Evolutionary conservation across 176 grass and related monocot genomes (phyloP), one percentile per base, ranked within the genome.

Genomic region (Alloteropsis semialata): DNA sequence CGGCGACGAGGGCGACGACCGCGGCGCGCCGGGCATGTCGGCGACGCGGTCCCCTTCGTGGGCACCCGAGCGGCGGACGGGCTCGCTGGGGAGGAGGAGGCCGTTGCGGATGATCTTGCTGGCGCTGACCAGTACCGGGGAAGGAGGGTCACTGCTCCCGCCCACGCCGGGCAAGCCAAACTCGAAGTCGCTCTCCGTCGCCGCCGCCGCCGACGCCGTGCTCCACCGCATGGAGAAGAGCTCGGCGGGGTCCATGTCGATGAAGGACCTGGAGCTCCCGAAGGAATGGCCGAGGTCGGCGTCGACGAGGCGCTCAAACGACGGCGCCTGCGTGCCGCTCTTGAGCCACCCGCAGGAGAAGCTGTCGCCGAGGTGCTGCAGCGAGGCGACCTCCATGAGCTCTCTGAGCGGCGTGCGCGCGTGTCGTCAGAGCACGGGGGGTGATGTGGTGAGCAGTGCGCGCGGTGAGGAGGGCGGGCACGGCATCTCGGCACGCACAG

Each of bases 221-320:
- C 92, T 83, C 96, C 96, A 98, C 10, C 96, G 84, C 90, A 95
- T 90, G 29, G 96, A 98, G 79, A 98, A 88, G 67, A 88, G 87
- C 24, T 91, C 88, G 4, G 49, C 25, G 34, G 88, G 90, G 54
- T 98, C 92, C 84, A 98, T 86, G 59, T 98, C 92, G 69, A 95
- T 95, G 87, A 87, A 98, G 58, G 91, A 85, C 65, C 61, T 89
- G 45, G 87, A 72, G 30, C 89, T 79, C 3, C 85, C 85, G 53
- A 85, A 85, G 41, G 87, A 88, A 15, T 76, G 57, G 17, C 80
- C 75, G 21, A 71, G 39, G 57, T 86, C 83, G 72, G 66, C 73
- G 61, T 59, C 71, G 9, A 28, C 48, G 18, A 78, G 57, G 44
- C 81, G 80, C 10, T 82, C 75, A 0, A 56, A 21, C 1, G 78